Evolutionary conservation across 495 filamentous ascomycete species (phyloP).

Genomic region (Opeltia flavorubescens): DNA sequence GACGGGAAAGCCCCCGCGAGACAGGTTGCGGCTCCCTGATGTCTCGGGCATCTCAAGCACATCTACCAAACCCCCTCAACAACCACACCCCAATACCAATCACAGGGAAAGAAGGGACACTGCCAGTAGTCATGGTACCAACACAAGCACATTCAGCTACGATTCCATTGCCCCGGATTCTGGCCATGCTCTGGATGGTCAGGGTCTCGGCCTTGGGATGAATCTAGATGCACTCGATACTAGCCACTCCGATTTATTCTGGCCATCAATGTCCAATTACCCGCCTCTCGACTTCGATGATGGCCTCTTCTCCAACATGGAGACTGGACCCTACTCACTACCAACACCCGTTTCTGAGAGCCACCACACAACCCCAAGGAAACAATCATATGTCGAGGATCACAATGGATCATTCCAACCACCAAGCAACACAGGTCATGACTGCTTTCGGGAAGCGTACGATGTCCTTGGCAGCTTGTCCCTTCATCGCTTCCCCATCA

Average conservation of each 20-base stretch:
- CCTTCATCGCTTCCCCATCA: not conserved
- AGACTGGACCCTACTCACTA: conserved; percentile 1
- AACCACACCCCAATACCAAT: no score
- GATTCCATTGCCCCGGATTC: conserved; percentile 1
- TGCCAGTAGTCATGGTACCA: not conserved
- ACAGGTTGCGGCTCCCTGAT: conserved; percentile 2
- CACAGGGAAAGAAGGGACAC: not conserved
- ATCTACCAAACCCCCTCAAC: no score
- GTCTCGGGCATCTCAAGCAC: not conserved
- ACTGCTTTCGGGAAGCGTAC: conserved; percentile 5
- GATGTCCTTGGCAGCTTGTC: conserved; percentile 8
- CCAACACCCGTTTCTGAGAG: not conserved
- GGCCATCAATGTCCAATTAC: not conserved
- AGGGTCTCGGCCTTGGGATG: not conserved
- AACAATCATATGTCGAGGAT: not conserved
- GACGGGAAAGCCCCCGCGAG: conserved; percentile 14
- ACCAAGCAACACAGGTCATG: conserved; percentile 1
- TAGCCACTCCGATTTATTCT: not conserved
- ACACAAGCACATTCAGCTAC: not conserved
- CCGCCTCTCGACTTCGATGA: not conserved
- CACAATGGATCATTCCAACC: not conserved
- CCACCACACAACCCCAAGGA: not conserved
- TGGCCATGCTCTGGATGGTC: not conserved
- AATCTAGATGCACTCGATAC: not conserved
- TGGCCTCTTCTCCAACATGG: not conserved